Base-by-base conservation (phyloP, 31 red algal species). In the Odonthalia washingtoniensis region DNA sequence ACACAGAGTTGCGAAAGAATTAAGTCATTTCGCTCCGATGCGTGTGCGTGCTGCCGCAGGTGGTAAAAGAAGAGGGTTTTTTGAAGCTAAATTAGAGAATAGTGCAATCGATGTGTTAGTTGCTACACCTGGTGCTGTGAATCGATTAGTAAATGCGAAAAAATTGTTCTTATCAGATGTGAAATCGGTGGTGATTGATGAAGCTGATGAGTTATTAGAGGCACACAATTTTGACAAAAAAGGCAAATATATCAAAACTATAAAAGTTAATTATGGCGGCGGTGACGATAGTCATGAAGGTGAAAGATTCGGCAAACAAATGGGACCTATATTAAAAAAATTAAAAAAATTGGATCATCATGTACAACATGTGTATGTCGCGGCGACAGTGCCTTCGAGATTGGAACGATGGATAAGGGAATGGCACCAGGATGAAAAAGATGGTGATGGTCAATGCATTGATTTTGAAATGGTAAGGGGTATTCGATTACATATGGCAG, bases 141-240 rank as follows among this genome's bases (percentile, higher is more conserved):
- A n/a, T n/a, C 49, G 49, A 57, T 57, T 57, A 21, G 9, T 57
- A 57, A 57, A 57, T 21, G 49, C 49, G 34, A 32, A 78, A 24
- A 37, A 62, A 36, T 28, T 91, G 36, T 78, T 77, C 14, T 27
- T 91, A 14, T 87, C 82, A 33, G 65, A 62, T 33, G 70, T 93
- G n/a, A 34, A 27, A 5, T 60, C 76, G 45, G 35, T 93, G 9
- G 91, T 93, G 27, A 18, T 93, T 9, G 91, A 93, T 52, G 91
- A 93, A 69, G 91, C 83, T 35, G 91, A n/a, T n/a, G n/a, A n/a
- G n/a, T n/a, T n/a, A n/a, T n/a, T n/a, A n/a, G n/a, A n/a, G n/a
- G n/a, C n/a, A 93, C 62, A 84, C 70, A 66, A 26, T 87, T 65
- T 26, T 93, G 26, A 46, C 67, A 34, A 26, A 43, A 41, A 35